Conservation (phyloP, 805 yeast genomes). For the Starmerella scarabaei region DNA sequence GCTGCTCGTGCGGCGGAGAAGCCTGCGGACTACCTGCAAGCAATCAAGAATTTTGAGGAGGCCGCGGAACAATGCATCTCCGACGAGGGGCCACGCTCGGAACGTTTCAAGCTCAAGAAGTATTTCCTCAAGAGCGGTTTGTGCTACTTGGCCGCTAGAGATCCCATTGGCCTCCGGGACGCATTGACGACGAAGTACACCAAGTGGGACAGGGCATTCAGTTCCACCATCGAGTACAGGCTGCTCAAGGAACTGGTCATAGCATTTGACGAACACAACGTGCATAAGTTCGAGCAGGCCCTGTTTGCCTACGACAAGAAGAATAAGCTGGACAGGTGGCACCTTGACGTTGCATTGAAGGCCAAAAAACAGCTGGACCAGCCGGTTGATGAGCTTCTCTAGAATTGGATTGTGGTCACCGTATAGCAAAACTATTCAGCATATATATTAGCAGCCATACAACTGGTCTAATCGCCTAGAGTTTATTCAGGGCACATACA, state of each 20-base stretch:
- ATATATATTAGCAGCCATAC: too few relatives aligned
- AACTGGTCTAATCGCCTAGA: too few relatives aligned
- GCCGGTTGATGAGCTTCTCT: constrained; percentile 12
- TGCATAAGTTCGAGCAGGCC: constrained; percentile 16
- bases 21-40: constrained; percentile 5
- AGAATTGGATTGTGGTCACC: background rate
- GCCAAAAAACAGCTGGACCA: constrained; percentile 10
- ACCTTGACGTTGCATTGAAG: constrained; percentile 12
- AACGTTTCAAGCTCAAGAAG: constrained; percentile 12
- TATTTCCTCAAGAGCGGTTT: constrained; percentile 13
- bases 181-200: constrained; percentile 5
- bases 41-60: constrained; percentile 12
- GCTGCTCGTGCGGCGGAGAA: constrained; percentile 8
- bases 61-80: constrained; percentile 8
- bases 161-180: constrained; percentile 7
- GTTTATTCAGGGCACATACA: too few relatives aligned
- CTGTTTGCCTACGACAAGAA: constrained; percentile 16
- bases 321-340: constrained; percentile 16
- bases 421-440: too few relatives aligned
- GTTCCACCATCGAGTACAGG: constrained; percentile 11
- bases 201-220: constrained; percentile 14
- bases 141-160: constrained; percentile 14
- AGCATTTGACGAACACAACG: constrained; percentile 11
- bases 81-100: constrained; percentile 4
- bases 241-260: constrained; percentile 10